Evolutionary conservation across 2,329 filamentous ascomycete genomes (phyloP), one percentile per base, ranked within the genome.

Genomic region (Cladosporium sp.): DNA sequence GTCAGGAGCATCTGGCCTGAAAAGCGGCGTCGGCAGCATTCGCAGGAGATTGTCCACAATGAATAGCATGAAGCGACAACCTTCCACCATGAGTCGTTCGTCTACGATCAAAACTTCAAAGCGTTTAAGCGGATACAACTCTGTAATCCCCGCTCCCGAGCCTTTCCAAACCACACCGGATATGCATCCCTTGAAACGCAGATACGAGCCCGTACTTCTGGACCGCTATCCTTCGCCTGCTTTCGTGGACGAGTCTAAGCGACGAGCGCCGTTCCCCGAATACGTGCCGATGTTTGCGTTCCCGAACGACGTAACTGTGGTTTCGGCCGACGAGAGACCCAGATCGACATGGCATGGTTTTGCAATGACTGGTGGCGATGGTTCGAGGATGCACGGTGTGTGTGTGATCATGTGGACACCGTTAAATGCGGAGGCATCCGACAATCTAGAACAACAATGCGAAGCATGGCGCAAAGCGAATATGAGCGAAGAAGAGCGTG

Each of bases 281-380:
- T 98, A 96, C 62, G 89, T 98, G 15, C 93, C 93, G 50, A 97
- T 98, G 93, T 98, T 98, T 69, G 91, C 93, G 48, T 98, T 97
- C 62, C 93, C 93, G 39, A 96, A 97, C 69, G 93, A 98, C 67
- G 93, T 98, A 60, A 90, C 90, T 56, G 93, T 98, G 46, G 88
- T 97, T 8, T 96, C 93, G 1, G 91, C 91, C 1, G 93, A 98
- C 63, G 89, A 95, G 66, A 80, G 91, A 54, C 93, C 93, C 1
- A 80, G 90, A 54, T 92, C 93, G n/a, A 96, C 91, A 19, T 98
- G 93, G 93, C 93, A 98, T 70, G 93, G 93, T 42, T 98, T 98
- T 65, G 91, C 89, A 55, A 97, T 98, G 93, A 98, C 93, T 2
- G 86, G 86, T 18, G 87, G 88, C 50, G 91, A 97, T 65, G 92